These are phyloP conservation scores for Fusarium phyllophilum DNA, from an alignment of 2,329 filamentous ascomycete genomes.

Conservation along the genomic window DNA sequence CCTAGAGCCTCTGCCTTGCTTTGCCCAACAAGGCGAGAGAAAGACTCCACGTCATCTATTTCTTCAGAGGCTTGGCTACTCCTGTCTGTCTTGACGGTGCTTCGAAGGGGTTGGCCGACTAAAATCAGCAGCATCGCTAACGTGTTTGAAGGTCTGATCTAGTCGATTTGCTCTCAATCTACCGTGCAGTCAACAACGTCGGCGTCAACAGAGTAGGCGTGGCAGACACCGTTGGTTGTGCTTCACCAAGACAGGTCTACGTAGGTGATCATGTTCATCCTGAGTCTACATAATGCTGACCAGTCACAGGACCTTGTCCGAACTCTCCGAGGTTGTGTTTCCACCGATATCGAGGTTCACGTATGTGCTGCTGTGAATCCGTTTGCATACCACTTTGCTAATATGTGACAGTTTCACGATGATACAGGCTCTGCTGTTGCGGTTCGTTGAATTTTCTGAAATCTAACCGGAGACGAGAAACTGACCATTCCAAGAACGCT, in stretches of 20 bases:
- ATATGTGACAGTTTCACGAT: background rate
- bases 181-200: background rate
- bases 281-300: background rate
- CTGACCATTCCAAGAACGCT: background rate
- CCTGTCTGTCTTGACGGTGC: background rate
- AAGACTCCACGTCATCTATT: background rate
- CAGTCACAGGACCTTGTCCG: background rate
- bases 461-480: background rate
- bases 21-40: background rate
- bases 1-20: background rate
- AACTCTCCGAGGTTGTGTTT: background rate
- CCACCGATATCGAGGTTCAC: background rate
- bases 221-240: background rate
- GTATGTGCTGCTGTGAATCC: background rate
- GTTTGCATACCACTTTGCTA: background rate
- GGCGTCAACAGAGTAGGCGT: background rate
- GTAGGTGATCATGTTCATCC: background rate
- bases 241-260: background rate
- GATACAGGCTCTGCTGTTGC: background rate
- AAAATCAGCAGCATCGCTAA: background rate
- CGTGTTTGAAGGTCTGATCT: background rate
- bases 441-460: background rate
- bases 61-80: background rate
- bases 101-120: background rate
- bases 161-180: background rate